Percentiles rank a stretch among this genome's conserved stretches.
phyloP scores from a whole-genome alignment of 768 basidiomycete species.

The Calvatia gigantea region DNA sequence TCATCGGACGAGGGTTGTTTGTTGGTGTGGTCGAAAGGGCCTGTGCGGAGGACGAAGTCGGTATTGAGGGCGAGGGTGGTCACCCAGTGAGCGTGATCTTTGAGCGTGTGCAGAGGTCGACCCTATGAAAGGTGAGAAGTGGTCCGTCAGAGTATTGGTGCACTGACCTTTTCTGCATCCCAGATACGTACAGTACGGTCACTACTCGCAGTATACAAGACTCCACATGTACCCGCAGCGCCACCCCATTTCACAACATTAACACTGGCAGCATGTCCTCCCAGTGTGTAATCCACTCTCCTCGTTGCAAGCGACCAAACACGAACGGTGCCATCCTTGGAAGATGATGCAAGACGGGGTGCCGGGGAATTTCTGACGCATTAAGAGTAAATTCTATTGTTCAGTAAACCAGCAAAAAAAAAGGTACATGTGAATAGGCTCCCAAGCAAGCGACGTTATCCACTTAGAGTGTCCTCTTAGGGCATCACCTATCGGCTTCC shows the following conservation, averaged over 20 bases:
- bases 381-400: conserved; percentile 7
- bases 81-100: conserved; percentile 99
- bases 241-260: conserved; percentile 98
- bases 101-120: conserved; percentile 75
- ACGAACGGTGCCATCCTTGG: conserved; percentile 95
- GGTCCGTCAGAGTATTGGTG: not conserved
- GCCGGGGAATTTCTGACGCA: conserved; percentile 61
- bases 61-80: conserved; percentile 95
- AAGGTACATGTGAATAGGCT: conserved; percentile 87
- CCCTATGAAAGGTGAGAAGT: conserved; percentile 45
- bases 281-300: conserved; percentile 76
- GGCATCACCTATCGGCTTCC: conserved; percentile 84
- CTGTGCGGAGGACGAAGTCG: conserved; percentile 91
- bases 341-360: conserved; percentile 90
- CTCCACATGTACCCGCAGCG: conserved; percentile 51
- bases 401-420: not conserved
- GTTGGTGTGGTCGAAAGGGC: conserved; percentile 87
- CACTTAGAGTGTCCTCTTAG: conserved; percentile 94
- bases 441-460: conserved; percentile 94
- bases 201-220: conserved; percentile 92
- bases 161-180: conserved; percentile 73
- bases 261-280: conserved; percentile 91
- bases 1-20: conserved; percentile 77
- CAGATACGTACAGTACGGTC: conserved; percentile 94
- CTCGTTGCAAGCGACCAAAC: conserved; percentile 83